A percentile compares a stretch with the other conserved stretches of the same genome.
Evolutionary conservation across 2,329 filamentous ascomycete species (phyloP).

Genomic region (Cephalotrichum gorgonifer): DNA sequence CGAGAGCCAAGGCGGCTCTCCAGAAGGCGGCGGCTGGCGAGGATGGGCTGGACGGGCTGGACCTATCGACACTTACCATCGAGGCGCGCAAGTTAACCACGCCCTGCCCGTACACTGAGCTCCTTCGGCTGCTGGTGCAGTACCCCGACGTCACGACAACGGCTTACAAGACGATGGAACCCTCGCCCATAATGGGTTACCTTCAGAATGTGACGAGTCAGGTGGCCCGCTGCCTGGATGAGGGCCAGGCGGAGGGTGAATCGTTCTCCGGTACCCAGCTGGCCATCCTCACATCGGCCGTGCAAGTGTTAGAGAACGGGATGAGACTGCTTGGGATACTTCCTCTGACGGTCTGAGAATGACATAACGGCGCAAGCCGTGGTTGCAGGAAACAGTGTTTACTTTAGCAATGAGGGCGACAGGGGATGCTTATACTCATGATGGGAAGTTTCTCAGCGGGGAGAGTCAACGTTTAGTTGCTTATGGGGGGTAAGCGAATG

Average conservation of each 20-base stretch:
- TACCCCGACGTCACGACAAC: constrained; percentile 56
- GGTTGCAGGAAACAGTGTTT: too few relatives aligned
- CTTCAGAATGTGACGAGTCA: constrained; percentile 17
- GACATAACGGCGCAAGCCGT: too few relatives aligned
- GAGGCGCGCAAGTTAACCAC: constrained; percentile 18
- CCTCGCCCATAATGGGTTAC: constrained; percentile 54
- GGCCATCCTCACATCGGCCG: too few relatives aligned
- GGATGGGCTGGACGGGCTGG: constrained; percentile 7
- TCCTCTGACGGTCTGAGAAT: too few relatives aligned
- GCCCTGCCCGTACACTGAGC: constrained; percentile 36
- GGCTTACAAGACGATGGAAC: constrained; percentile 55
- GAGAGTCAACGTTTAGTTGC: too few relatives aligned
- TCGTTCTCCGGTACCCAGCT: too few relatives aligned
- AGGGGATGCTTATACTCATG: too few relatives aligned
- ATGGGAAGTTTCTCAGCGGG: too few relatives aligned
- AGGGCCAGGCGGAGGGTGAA: not conserved
- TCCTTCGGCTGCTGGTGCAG: constrained; percentile 49
- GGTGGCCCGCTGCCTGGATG: not conserved
- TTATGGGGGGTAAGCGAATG: too few relatives aligned
- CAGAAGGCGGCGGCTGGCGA: constrained; percentile 10
- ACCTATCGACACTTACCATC: constrained; percentile 6
- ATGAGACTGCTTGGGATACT: too few relatives aligned
- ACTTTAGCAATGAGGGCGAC: too few relatives aligned
- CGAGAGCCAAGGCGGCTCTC: constrained; percentile 41
- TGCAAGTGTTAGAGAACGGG: too few relatives aligned